These are phyloP conservation scores for Tolypocladium sp. DNA, from an alignment of 2,329 filamentous ascomycete genomes.

Conservation along the genomic window DNA sequence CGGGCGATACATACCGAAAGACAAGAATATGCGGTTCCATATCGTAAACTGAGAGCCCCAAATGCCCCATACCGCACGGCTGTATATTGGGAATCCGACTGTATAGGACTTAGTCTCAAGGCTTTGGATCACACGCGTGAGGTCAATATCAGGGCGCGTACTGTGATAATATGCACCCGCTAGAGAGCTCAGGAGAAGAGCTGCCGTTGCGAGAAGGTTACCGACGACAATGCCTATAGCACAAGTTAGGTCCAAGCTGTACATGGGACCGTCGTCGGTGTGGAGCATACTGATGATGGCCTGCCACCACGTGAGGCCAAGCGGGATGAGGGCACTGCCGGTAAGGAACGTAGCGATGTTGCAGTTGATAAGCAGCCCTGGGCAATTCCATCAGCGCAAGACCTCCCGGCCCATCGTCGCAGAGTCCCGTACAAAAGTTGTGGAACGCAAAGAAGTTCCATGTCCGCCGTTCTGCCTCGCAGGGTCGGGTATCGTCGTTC, in stretches of 20 bases:
- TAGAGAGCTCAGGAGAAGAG: slow-evolving; percentile 32
- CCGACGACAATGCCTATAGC: slow-evolving; percentile 23
- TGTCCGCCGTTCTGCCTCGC: slow-evolving; percentile 30
- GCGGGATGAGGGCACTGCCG: slow-evolving; percentile 29
- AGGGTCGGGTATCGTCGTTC: slow-evolving; percentile 42
- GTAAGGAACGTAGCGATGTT: slow-evolving; percentile 32
- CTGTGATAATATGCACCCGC: slow-evolving; percentile 32
- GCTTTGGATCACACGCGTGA: background rate
- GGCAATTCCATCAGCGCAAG: background rate
- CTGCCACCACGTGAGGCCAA: slow-evolving; percentile 32
- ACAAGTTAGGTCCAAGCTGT: background rate
- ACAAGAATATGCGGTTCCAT: slow-evolving; percentile 31
- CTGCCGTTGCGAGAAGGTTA: slow-evolving; percentile 26
- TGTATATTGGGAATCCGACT: slow-evolving; percentile 29
- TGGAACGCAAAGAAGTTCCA: slow-evolving; percentile 33
- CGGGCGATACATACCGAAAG: slow-evolving; percentile 22
- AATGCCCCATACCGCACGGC: slow-evolving; percentile 28
- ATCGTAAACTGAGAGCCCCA: slow-evolving; percentile 33
- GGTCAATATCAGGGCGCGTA: slow-evolving; percentile 8
- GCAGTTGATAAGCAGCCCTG: slow-evolving; percentile 38
- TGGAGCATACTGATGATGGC: slow-evolving; percentile 25
- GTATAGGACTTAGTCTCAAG: background rate
- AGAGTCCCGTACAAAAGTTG: slow-evolving; percentile 26
- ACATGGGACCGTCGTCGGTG: background rate
- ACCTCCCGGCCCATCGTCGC: background rate